Conservation (phyloP, 2,329 filamentous ascomycete species). For the Colletotrichum filicis region DNA sequence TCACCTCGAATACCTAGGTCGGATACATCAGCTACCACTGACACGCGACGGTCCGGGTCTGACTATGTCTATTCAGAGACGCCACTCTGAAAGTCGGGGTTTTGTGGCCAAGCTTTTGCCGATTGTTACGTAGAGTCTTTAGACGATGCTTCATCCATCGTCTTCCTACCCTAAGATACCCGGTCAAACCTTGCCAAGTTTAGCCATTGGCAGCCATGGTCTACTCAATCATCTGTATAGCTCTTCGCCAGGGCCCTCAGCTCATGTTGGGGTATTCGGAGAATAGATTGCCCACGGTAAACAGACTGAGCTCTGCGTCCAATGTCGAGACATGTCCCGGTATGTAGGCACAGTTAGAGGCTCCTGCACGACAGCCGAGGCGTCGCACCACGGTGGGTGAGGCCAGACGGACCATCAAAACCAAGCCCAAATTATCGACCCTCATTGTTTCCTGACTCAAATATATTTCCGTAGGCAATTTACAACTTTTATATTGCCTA, state of each 20-base stretch:
- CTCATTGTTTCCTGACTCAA: not conserved
- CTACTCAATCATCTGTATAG: not conserved
- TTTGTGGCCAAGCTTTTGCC: not conserved
- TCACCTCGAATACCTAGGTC: not conserved
- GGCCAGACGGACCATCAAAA: not conserved
- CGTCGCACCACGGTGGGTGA: not conserved
- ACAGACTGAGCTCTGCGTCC: not conserved
- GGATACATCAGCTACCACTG: not conserved
- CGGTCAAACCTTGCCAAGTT: constrained; percentile 23
- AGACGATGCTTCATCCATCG: not conserved
- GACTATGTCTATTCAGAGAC: not conserved
- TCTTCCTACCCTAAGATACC: constrained; percentile 7
- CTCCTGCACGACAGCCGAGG: constrained; percentile 1
- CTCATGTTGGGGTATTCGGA: constrained; percentile 4
- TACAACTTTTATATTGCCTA: not conserved
- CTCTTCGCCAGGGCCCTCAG: not conserved
- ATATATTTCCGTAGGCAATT: no score
- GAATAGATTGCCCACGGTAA: not conserved
- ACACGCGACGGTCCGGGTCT: no score
- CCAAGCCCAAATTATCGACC: not conserved
- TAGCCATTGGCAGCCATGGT: not conserved
- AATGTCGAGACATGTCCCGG: constrained; percentile 14
- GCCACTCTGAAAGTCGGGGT: not conserved
- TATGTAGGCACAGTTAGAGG: not conserved
- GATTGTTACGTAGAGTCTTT: not conserved